A percentile compares a stretch with the other conserved stretches of the same genome.
Evolutionary conservation across 768 basidiomycete species (phyloP).

Genomic region (Tulasnella sp.): DNA sequence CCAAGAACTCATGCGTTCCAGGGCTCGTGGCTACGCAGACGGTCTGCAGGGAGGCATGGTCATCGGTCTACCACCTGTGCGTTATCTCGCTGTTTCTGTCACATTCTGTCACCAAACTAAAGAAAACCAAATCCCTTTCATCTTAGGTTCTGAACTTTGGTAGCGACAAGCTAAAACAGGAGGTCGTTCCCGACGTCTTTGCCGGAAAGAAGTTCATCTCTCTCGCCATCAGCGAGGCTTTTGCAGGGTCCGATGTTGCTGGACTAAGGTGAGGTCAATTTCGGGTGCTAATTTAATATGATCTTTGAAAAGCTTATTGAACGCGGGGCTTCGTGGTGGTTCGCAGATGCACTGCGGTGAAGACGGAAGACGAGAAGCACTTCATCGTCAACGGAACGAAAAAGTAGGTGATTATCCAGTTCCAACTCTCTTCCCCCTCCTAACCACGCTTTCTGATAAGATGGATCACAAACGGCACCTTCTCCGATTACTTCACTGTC

Average conservation of each 20-base stretch:
- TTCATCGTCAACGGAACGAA: slow-evolving; percentile 92
- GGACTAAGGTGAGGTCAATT: slow-evolving; percentile 37
- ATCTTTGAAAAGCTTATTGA: too few relatives aligned
- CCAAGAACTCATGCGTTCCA: slow-evolving; percentile 71
- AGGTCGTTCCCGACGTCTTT: slow-evolving; percentile 63
- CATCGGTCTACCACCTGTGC: slow-evolving; percentile 77
- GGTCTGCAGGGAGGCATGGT: slow-evolving; percentile 41
- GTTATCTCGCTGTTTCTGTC: slow-evolving; percentile 36
- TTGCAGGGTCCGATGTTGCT: slow-evolving; percentile 77
- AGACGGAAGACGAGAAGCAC: slow-evolving; percentile 62
- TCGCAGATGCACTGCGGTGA: slow-evolving; percentile 68
- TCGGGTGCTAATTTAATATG: too few relatives aligned
- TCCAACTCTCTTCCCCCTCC: neutral
- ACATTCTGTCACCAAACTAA: slow-evolving; percentile 35
- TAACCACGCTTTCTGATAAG: slow-evolving; percentile 29
- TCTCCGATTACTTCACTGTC: slow-evolving; percentile 44
- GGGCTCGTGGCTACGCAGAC: slow-evolving; percentile 78
- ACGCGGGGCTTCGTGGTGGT: slow-evolving; percentile 19
- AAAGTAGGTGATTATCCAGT: slow-evolving; percentile 40
- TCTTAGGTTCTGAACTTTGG: slow-evolving; percentile 64
- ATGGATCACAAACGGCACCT: slow-evolving; percentile 84
- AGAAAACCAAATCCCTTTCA: slow-evolving; percentile 38
- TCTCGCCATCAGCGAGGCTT: slow-evolving; percentile 88
- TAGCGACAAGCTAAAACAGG: slow-evolving; percentile 54
- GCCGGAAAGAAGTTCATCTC: slow-evolving; percentile 75